Evolutionary conservation across 2,329 filamentous ascomycete species (phyloP), one percentile per base, ranked within the genome.

Genomic region (Pseudocercospora fijiensis): DNA sequence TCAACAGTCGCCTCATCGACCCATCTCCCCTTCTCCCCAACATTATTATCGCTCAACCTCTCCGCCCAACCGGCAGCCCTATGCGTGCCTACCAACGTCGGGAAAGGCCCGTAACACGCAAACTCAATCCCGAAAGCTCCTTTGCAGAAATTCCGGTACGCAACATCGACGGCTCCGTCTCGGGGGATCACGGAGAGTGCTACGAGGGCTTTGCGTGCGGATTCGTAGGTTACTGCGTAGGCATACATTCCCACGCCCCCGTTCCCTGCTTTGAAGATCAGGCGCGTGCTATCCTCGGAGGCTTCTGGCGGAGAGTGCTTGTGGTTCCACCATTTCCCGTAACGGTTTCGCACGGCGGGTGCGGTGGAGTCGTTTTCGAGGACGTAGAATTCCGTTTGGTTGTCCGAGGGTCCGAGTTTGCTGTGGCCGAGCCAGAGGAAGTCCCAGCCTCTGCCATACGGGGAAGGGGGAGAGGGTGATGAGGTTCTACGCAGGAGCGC

Each of bases 341-440:
- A 18, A 4, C 30, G 37, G 4, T 53, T 26, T 10, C 30, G 10
- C 9, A 49, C 30, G 2, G 58, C 47, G 4, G 41, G 27, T 11
- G 30, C 47, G 9, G 58, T 61, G 8, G 28, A 49, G 28, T 61
- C 58, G 18, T 61, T 30, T 28, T 51, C 16, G 9, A 45, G 33
- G 10, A 61, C 51, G 26, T 55, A 61, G n/a, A 43, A 47, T 11
- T 47, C 9, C 1, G 45, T 28, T 22, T 43, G 58, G n/a, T 53
- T 24, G 27, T 56, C 27, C 10, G 30, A 18, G 1, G 30, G 24
- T 18, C 26, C 28, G n/a, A 53, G 20, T 13, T 33, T 33, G 28
- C 47, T 43, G 33, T 61, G 58, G n/a, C 58, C 58, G 18, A 61
- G 26, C 58, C 58, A 61, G 11, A 61, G 58, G 6, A 55, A 7